Evolutionary conservation across 805 yeast species (phyloP).

Genomic region (Yueomyces sp.): DNA sequence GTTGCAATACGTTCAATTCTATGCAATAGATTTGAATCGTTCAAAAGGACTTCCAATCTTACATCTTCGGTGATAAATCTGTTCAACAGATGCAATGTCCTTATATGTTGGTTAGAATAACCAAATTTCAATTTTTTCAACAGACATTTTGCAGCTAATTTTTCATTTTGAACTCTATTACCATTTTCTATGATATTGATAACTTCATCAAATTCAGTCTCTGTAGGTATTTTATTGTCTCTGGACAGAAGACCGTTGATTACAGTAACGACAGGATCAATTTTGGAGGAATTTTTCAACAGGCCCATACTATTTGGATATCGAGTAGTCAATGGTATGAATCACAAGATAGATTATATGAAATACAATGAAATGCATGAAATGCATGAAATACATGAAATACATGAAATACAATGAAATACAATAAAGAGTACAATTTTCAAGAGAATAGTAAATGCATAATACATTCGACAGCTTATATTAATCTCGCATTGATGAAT

Average conservation of each 20-base stretch:
- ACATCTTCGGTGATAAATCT: slow-evolving; percentile 31
- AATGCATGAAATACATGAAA: too few species aligned
- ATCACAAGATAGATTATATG: too few species aligned
- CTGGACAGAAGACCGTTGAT: not conserved
- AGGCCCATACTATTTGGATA: too few species aligned
- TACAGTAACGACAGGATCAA: not conserved
- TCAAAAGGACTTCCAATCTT: slow-evolving; percentile 34
- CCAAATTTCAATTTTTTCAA: slow-evolving; percentile 87
- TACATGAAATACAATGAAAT: too few species aligned
- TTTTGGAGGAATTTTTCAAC: too few species aligned
- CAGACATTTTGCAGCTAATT: slow-evolving; percentile 81
- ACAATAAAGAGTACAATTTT: too few species aligned
- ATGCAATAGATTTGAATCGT: slow-evolving; percentile 56
- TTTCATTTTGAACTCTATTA: slow-evolving; percentile 23
- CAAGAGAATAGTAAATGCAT: too few species aligned
- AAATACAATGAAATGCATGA: too few species aligned
- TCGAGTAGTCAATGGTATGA: too few species aligned
- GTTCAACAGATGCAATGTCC: slow-evolving; percentile 56
- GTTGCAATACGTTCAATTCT: slow-evolving; percentile 32
- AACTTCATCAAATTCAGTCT: not conserved
- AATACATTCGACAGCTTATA: too few species aligned
- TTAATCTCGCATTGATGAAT: too few species aligned
- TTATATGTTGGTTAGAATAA: slow-evolving; percentile 40
- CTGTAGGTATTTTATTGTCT: not conserved
- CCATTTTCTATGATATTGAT: not conserved